Evolutionary conservation across 2,329 filamentous ascomycete genomes (phyloP), one percentile per base, ranked within the genome.

Genomic region (Penicillium sp.): DNA sequence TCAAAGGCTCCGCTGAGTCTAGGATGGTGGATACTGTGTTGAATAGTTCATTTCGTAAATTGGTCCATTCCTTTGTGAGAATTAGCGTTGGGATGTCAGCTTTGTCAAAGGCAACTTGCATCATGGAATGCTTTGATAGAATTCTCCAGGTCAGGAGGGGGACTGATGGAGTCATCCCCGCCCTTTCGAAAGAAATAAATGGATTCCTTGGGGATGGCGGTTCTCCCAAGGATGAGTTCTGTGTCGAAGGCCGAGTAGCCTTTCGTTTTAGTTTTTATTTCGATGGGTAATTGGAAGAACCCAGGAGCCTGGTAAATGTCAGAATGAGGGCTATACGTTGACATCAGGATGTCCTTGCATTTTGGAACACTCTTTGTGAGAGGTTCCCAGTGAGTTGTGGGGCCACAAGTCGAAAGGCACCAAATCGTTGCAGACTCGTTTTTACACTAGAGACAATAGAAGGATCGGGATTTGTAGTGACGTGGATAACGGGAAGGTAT

Each of bases 381-480:
- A 29, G 49, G 43, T 21, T 7, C 31, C 49, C n/a, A 27, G 19
- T 59, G 22, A 56, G 44, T 35, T 54, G 33, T 9, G 57, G 57
- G 29, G 54, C 53, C 31, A 24, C 43, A 16, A 59, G 43, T 14
- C 53, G 53, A 53, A 59, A 54, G 21, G 54, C 57, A 9, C 57
- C 57, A 24, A 27, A 59, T 14, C 44, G 31, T 37, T 19, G 46
- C 9, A 59, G 39, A 21, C 49, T 54, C 26, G 19, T 13, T 39
- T 31, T 31, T 35, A 53, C 7, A n/a, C 11, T 50, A 11, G 39
- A 51, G n/a, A 54, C 47, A 13, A 39, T 50, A 16, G 50, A 4
- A 9, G 53, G 39, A 39, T 24, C 45, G 44, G 21, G 46, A 3
- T 19, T 29, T 43, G 10, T 22, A 16, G 49, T 21, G 29, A 59